phyloP scores from a whole-genome alignment of 2,329 filamentous ascomycete genomes.

The Colletotrichum nymphaeae region DNA sequence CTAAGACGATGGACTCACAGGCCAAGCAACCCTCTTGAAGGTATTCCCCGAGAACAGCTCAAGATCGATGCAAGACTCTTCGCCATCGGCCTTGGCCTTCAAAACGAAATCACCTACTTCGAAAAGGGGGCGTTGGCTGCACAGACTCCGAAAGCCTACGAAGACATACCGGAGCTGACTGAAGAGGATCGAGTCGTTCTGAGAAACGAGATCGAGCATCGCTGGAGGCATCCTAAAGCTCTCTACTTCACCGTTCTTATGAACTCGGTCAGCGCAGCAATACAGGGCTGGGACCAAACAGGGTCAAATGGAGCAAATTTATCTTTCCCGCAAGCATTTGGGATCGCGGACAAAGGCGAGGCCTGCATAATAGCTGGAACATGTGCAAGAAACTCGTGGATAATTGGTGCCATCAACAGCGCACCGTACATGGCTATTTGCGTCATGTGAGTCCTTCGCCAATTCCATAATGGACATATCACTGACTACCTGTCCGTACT shows the following conservation, averaged over 20 bases:
- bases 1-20: neutral
- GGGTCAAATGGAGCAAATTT: slow-evolving; percentile 62
- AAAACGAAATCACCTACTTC: slow-evolving; percentile 51
- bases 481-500: neutral
- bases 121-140: slow-evolving; percentile 63
- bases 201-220: slow-evolving; percentile 56
- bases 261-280: slow-evolving; percentile 64
- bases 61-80: slow-evolving; percentile 63
- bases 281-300: slow-evolving; percentile 63
- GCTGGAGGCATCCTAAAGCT: slow-evolving; percentile 60
- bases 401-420: slow-evolving; percentile 70
- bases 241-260: slow-evolving; percentile 62
- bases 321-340: slow-evolving; percentile 57
- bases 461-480: slow-evolving; percentile 8
- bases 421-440: slow-evolving; percentile 51
- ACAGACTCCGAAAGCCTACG: slow-evolving; percentile 58
- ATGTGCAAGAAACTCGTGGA: slow-evolving; percentile 63
- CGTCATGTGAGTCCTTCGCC: slow-evolving; percentile 2
- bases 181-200: slow-evolving; percentile 55
- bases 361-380: slow-evolving; percentile 47
- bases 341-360: slow-evolving; percentile 55
- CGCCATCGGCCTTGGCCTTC: slow-evolving; percentile 57
- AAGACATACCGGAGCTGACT: slow-evolving; percentile 57
- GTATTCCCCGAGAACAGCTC: slow-evolving; percentile 63
- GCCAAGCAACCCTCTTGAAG: slow-evolving; percentile 49